Percentiles rank a stretch among this genome's conserved stretches.
phyloP scores from a whole-genome alignment of 31 red algal genomes.

The Porphyra umbilicalis region DNA sequence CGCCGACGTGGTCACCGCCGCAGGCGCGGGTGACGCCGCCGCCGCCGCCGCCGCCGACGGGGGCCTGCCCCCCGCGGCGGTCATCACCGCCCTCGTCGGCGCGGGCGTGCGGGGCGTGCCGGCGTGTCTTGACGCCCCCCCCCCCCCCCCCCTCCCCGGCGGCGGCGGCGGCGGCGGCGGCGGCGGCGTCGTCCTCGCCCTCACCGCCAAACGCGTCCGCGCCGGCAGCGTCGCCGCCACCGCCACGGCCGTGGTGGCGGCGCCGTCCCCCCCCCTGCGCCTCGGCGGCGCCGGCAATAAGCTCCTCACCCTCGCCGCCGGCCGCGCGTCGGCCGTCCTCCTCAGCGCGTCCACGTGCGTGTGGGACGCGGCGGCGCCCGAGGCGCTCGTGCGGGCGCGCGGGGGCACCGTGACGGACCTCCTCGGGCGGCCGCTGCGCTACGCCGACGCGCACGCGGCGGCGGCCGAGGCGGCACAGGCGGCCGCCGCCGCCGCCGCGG shows the following conservation, averaged over 20 bases:
- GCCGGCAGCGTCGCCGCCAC: background rate
- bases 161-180: too few species aligned
- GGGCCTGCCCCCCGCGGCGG: background rate
- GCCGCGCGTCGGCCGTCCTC: constrained; percentile 13
- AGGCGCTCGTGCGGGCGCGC: constrained; percentile 30
- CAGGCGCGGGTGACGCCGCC: constrained; percentile 6
- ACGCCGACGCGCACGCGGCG: too few species aligned
- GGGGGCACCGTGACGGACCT: constrained; percentile 45
- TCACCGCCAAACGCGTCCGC: background rate
- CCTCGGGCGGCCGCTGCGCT: too few species aligned
- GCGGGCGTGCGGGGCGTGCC: background rate
- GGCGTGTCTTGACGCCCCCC: background rate
- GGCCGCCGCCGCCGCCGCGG: too few species aligned
- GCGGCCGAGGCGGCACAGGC: too few species aligned
- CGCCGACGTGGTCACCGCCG: background rate
- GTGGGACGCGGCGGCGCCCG: constrained; percentile 41
- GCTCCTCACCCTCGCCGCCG: constrained; percentile 8
- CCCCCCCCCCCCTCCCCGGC: background rate
- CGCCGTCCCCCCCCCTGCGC: background rate
- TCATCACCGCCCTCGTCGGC: background rate
- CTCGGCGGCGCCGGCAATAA: constrained; percentile 40
- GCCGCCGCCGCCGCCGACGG: background rate
- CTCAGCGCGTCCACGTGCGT: constrained; percentile 9
- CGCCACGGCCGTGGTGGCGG: background rate
- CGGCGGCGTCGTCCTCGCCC: background rate